Percentiles rank a stretch among this genome's conserved stretches.
Evolutionary conservation across 2,329 filamentous ascomycete genomes (phyloP).

Genomic region (Epichloe sibirici): DNA sequence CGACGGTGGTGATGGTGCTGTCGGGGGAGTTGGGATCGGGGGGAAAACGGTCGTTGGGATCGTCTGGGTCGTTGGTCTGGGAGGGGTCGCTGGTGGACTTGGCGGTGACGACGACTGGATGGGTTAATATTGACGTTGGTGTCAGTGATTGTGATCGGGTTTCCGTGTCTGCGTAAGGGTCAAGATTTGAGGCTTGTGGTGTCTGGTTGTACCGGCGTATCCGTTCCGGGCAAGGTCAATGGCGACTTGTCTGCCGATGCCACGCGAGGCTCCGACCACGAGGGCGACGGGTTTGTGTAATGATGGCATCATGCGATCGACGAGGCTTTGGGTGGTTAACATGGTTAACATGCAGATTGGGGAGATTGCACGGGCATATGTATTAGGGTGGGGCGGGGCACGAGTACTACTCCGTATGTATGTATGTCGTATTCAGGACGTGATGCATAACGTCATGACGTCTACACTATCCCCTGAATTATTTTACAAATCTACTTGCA

Average conservation of each 20-base stretch:
- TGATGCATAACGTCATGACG: too few species aligned
- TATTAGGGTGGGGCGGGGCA: too few species aligned
- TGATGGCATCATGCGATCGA: neutral
- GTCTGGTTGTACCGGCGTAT: conserved; percentile 46
- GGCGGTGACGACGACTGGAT: conserved; percentile 60
- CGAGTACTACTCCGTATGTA: too few species aligned
- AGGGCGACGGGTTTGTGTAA: conserved; percentile 49
- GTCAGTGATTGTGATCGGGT: neutral
- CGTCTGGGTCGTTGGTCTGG: conserved; percentile 26
- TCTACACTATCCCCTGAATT: too few species aligned
- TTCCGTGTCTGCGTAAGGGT: neutral
- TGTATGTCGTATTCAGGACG: too few species aligned
- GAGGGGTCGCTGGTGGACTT: conserved; percentile 58
- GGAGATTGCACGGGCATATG: too few species aligned
- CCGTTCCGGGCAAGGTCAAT: conserved; percentile 61
- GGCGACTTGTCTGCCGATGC: conserved; percentile 71
- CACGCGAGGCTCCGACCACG: conserved; percentile 63
- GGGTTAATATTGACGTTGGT: neutral
- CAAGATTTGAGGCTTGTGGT: neutral
- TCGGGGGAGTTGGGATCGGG: conserved; percentile 62
- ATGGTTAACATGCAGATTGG: too few species aligned
- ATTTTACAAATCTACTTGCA: too few species aligned
- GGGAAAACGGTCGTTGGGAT: conserved; percentile 41
- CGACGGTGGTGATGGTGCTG: conserved; percentile 73
- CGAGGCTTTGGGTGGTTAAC: too few species aligned